Percentiles rank a stretch among this genome's conserved stretches.
phyloP scores from a whole-genome alignment of 1,139 yeast genomes.

The Hyphopichia buzzinii region DNA sequence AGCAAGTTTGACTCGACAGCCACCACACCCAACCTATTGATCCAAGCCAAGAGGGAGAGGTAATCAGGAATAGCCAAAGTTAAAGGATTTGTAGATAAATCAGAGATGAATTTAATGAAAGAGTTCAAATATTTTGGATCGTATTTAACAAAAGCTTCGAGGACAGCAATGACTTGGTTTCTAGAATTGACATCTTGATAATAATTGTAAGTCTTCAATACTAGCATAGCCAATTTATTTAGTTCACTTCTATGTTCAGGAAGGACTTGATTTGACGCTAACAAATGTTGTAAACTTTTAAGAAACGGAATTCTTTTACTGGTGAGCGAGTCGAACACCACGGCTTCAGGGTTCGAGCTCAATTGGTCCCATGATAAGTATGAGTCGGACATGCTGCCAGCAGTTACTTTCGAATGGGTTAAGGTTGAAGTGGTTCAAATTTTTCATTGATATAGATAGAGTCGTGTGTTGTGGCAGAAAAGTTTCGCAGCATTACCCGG shows the following conservation, averaged over 20 bases:
- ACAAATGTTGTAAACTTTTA: slow-evolving; percentile 13
- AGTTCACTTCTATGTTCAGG: slow-evolving; percentile 19
- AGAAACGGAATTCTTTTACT: slow-evolving; percentile 33
- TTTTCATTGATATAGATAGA: too few species aligned
- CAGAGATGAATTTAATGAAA: slow-evolving; percentile 36
- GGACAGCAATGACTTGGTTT: slow-evolving; percentile 33
- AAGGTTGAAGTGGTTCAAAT: too few species aligned
- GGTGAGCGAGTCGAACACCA: slow-evolving; percentile 32
- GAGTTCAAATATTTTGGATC: slow-evolving; percentile 32
- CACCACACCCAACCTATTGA: slow-evolving; percentile 30
- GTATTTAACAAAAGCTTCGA: slow-evolving; percentile 30
- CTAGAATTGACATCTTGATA: slow-evolving; percentile 53
- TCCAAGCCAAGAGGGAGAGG: slow-evolving; percentile 59
- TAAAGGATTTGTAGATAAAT: slow-evolving; percentile 20
- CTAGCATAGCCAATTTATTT: slow-evolving; percentile 13
- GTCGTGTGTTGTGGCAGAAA: too few species aligned
- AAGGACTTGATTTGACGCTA: slow-evolving; percentile 8
- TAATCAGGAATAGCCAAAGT: slow-evolving; percentile 53
- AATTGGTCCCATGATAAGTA: slow-evolving; percentile 23
- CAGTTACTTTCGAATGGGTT: too few species aligned
- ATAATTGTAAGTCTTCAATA: slow-evolving; percentile 47
- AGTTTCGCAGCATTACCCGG: slow-evolving; percentile 10
- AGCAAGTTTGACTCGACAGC: slow-evolving; percentile 8
- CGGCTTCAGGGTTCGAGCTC: slow-evolving; percentile 16
- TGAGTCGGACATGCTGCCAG: neutral